Evolutionary conservation across 805 yeast genomes (phyloP), one percentile per base, ranked within the genome.

Genomic region (Myxozyma kluyveri): DNA sequence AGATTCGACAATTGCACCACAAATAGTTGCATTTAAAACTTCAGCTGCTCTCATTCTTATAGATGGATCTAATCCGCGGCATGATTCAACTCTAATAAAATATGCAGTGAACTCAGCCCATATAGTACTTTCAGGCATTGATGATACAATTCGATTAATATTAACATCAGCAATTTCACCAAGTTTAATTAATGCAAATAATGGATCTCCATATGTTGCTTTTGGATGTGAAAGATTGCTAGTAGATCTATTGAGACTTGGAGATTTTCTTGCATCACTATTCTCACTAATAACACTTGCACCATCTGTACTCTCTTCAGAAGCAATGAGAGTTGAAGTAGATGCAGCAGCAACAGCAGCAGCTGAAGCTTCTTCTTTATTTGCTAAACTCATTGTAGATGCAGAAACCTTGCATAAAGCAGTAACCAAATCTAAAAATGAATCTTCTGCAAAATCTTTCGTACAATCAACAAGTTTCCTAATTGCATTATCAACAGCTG

Each of bases 381-480:
- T 12, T 10, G 21, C 37, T 14, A 52, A 35, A 19, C 31, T 32
- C 29, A 50, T 50, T 23, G 60, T 56, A 23, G 44, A 24, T 1
- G 56, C 45, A 3, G 60, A 57, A 12, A 82, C 68, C 0, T 65
- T 63, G 9, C 77, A 72, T 35, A 84, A 60, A 0, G 83, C 75
- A 1, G 65, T 59, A 1, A 83, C 49, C 19, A 89, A 65, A 5
- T 72, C 73, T 3, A 63, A 48, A 52, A 82, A 80, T 0, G 88
- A 76, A 0, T 67, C 66, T 1, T 71, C 68, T 1, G 82, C 75
- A 53, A 82, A 86, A 4, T 75, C 75, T 12, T 69, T 68, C 1
- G 91, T 75, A 46, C 84, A 81, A 26, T 83, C 89, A 50, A 78
- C 68, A 27, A 90, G 71, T 54, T 82, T 84, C n/a, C 69, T 67